Percentiles rank a stretch among this genome's conserved stretches.
phyloP scores from a whole-genome alignment of 2,329 filamentous ascomycete species.

The Cladosporium velox region DNA sequence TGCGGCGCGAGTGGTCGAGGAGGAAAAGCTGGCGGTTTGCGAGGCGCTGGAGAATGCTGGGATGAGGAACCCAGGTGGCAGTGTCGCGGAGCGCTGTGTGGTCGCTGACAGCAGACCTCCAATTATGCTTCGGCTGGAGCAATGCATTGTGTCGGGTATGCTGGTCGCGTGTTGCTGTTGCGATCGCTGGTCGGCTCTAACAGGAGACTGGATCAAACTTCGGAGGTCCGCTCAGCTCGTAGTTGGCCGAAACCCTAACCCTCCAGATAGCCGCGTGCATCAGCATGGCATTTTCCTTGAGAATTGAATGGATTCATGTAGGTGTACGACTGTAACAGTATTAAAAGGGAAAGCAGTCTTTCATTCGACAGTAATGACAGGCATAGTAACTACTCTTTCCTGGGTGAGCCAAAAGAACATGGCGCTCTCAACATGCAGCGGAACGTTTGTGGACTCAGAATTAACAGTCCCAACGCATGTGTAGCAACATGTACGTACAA shows the following conservation, averaged over 20 bases:
- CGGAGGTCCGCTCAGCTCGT: not conserved
- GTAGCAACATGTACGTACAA: not conserved
- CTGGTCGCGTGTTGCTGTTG: slow-evolving; percentile 9
- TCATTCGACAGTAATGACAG: not conserved
- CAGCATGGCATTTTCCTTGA: not conserved
- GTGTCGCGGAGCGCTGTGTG: slow-evolving; percentile 20
- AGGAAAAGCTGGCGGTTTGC: slow-evolving; percentile 34
- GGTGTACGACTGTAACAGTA: not conserved
- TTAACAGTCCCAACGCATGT: not conserved
- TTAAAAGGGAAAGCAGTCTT: not conserved
- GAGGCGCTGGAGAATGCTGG: slow-evolving; percentile 33
- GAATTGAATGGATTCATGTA: not conserved
- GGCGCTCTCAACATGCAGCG: not conserved
- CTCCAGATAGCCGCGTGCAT: not conserved
- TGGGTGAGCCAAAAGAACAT: not conserved
- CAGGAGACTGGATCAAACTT: slow-evolving; percentile 9
- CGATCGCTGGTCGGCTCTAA: slow-evolving; percentile 4
- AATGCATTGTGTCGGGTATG: slow-evolving; percentile 14
- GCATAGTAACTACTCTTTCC: not conserved
- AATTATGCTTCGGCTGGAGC: slow-evolving; percentile 20
- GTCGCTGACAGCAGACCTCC: slow-evolving; percentile 14
- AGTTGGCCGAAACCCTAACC: slow-evolving; percentile 12
- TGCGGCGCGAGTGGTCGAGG: slow-evolving; percentile 28
- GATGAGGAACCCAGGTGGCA: slow-evolving; percentile 40
- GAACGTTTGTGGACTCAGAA: not conserved